Evolutionary conservation across 306 rosid species (phyloP), one percentile per base, ranked within the genome.

Genomic region (Lotus japonicus): DNA sequence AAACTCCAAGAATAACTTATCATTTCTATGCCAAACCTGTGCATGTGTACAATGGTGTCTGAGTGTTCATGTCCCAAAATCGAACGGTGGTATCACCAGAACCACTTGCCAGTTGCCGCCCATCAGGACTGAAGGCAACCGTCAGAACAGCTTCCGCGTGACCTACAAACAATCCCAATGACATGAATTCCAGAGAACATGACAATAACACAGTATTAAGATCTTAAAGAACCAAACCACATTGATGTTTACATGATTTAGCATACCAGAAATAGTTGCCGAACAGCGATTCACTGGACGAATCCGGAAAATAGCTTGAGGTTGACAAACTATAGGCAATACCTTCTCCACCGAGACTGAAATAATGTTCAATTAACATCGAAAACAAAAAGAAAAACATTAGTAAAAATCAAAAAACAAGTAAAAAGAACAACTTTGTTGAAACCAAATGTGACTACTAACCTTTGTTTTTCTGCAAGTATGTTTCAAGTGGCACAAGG

Each of bases 281-380:
- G 97, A 90, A 81, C 99, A 94, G 1, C 95, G 95, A 80, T 43
- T 82, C 69, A 94, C 89, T 0, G 99, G 89, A 26, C 92, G 95
- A 71, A 90, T 90, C 35, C 96, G 78, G 49, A 94, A 94, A 71
- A 94, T 58, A 65, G 96, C 96, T 80, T 90, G 96, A 43, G 99
- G 99, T 75, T 94, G 99, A 82, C 90, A 94, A 81, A 90, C 95
- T 66, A 94, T 86, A 45, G 89, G 78, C 72, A 94, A 78, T 66
- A 80, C 97, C 88, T 88, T 94, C 89, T 94, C 97, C 77, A 90
- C 97, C 45, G 95, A 88, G 74, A 94, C 96, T 94, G 92, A 73
- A 73, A 64, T 49, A 44, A 36, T 69, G 64, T 62, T 21, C 1
- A 62, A 51, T 36, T 41, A 61, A 9, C 38, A 63, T 36, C 36